Evolutionary conservation across 768 basidiomycete species (phyloP).

Genomic region (Tricholoma furcatifolium): DNA sequence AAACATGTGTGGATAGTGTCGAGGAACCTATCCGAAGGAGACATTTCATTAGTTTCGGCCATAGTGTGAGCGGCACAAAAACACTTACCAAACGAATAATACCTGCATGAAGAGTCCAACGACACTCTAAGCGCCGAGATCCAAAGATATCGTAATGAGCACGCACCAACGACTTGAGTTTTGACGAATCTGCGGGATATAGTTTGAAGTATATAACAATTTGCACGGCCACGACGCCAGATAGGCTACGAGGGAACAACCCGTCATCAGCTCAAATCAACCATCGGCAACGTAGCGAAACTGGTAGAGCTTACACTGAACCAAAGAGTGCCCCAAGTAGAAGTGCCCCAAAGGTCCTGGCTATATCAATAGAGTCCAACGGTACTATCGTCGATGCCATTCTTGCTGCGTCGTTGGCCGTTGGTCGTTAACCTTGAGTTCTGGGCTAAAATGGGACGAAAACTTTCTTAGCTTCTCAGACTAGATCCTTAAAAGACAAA

Average conservation of each 20-base stretch:
- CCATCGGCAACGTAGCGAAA: neutral
- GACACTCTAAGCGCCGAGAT: neutral
- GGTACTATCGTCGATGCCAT: neutral
- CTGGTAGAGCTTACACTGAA: conserved; percentile 14
- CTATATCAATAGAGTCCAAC: conserved; percentile 10
- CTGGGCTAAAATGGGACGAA: no score
- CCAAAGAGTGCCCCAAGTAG: conserved; percentile 24
- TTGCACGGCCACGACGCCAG: conserved; percentile 22
- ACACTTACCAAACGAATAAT: conserved; percentile 13
- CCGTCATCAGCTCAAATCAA: neutral
- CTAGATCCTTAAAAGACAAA: no score
- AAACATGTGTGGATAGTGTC: conserved; percentile 37
- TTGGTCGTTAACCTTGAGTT: no score
- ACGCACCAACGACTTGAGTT: conserved; percentile 17
- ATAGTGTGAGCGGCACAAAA: neutral
- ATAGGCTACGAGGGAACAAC: conserved; percentile 12
- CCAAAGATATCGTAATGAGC: neutral
- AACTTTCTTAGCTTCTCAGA: no score
- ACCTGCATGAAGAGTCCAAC: conserved; percentile 12
- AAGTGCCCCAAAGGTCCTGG: conserved; percentile 23
- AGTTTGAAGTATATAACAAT: conserved; percentile 22
- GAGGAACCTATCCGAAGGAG: conserved; percentile 26
- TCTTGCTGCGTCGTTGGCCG: no score
- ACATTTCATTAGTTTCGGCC: neutral
- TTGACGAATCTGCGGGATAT: conserved; percentile 13